These are phyloP conservation scores for Halenospora varia DNA, from an alignment of 495 filamentous ascomycete genomes.

Conservation along the genomic window DNA sequence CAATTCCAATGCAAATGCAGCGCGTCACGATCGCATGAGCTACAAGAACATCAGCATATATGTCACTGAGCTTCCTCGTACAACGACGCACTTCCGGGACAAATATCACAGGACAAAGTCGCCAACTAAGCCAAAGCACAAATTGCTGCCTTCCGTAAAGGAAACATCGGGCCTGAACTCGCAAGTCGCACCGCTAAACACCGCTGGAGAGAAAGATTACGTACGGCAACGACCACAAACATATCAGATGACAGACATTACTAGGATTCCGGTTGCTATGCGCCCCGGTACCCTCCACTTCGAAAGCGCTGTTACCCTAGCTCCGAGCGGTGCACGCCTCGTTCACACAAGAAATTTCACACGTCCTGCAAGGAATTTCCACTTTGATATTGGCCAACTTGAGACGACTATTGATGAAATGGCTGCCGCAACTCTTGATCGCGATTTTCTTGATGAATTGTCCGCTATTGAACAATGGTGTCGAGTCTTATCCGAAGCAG, in stretches of 20 bases:
- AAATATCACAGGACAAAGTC: not conserved
- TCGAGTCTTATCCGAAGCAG: not conserved
- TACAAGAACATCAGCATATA: not conserved
- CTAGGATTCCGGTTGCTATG: not conserved
- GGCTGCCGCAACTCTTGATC: not conserved
- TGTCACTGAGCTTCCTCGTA: not conserved
- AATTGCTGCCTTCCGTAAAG: not conserved
- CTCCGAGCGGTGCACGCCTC: not conserved
- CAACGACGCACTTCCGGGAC: not conserved
- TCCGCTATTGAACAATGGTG: not conserved
- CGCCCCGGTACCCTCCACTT: not conserved
- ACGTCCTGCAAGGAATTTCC: not conserved
- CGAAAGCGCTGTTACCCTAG: not conserved
- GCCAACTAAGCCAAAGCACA: not conserved
- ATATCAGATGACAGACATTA: not conserved
- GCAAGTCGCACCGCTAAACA: not conserved
- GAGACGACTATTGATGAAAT: not conserved
- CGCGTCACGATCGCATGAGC: not conserved
- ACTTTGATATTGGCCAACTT: not conserved
- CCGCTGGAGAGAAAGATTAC: not conserved
- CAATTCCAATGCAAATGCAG: not conserved
- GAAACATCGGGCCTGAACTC: not conserved
- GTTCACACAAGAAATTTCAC: not conserved
- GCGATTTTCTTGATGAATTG: not conserved
- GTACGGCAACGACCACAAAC: not conserved